Evolutionary conservation across 345 rosid genomes (phyloP).

Genomic region (Psidium guajava): DNA sequence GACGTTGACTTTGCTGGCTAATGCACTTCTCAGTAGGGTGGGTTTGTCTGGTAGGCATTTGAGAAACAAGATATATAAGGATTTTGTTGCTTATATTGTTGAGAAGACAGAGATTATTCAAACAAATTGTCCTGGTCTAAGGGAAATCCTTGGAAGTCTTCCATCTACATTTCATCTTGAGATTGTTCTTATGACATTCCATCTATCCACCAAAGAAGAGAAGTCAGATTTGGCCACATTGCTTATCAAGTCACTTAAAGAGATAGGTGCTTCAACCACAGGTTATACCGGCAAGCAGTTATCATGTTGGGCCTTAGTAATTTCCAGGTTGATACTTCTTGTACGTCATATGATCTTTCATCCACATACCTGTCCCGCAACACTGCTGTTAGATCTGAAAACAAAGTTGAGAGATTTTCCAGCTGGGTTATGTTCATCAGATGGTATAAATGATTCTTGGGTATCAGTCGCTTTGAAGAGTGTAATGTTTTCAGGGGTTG

Average conservation of each 20-base stretch:
- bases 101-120: constrained; percentile 40
- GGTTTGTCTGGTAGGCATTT: constrained; percentile 55
- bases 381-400: constrained; percentile 53
- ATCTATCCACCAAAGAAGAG: constrained; percentile 69
- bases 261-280: constrained; percentile 29
- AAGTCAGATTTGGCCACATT: constrained; percentile 49
- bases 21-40: constrained; percentile 44
- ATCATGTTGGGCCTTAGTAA: constrained; percentile 77
- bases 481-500: constrained; percentile 39
- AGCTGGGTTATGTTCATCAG: constrained; percentile 25
- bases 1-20: constrained; percentile 69
- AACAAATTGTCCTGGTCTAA: constrained; percentile 37
- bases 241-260: constrained; percentile 36
- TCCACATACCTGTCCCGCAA: constrained; percentile 58
- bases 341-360: constrained; percentile 78
- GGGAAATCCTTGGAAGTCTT: constrained; percentile 58
- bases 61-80: constrained; percentile 50
- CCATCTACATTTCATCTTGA: constrained; percentile 85
- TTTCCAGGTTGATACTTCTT: constrained; percentile 75
- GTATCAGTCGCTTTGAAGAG: constrained; percentile 41
- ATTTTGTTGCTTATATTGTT: constrained; percentile 46
- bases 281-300: constrained; percentile 31
- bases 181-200: constrained; percentile 87
- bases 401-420: constrained; percentile 76
- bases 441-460: constrained; percentile 49